phyloP scores from a whole-genome alignment of 768 basidiomycete genomes.

The Suillus subaureus region DNA sequence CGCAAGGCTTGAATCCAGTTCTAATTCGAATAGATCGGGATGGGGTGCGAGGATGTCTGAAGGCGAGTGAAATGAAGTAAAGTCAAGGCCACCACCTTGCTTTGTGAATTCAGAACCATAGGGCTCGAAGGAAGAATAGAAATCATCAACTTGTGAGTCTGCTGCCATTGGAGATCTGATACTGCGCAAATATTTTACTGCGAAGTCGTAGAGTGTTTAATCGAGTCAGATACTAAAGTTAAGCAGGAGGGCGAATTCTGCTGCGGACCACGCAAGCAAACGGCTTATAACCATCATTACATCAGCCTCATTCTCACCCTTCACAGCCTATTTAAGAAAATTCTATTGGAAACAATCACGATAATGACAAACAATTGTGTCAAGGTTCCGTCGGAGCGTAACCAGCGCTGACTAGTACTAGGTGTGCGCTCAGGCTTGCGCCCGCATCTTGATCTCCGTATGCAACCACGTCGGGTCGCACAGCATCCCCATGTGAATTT shows the following conservation, averaged over 20 bases:
- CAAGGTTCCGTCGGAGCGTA: slow-evolving; percentile 4
- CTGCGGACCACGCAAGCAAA: slow-evolving; percentile 37
- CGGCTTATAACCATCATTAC: slow-evolving; percentile 37
- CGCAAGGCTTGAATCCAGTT: slow-evolving; percentile 73
- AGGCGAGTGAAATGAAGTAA: slow-evolving; percentile 69
- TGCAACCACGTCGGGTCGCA: background rate
- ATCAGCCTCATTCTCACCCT: slow-evolving; percentile 34
- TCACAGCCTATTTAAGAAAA: slow-evolving; percentile 22
- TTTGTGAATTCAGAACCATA: slow-evolving; percentile 41
- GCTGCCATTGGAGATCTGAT: slow-evolving; percentile 25
- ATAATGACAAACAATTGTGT: slow-evolving; percentile 9
- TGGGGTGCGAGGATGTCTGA: slow-evolving; percentile 76
- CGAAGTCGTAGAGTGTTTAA: background rate
- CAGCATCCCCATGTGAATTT: background rate
- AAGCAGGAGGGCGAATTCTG: slow-evolving; percentile 18
- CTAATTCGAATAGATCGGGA: slow-evolving; percentile 82
- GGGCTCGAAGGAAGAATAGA: slow-evolving; percentile 36
- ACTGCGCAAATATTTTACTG: slow-evolving; percentile 29
- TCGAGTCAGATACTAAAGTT: slow-evolving; percentile 16
- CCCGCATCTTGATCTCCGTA: slow-evolving; percentile 3
- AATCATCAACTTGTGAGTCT: slow-evolving; percentile 33
- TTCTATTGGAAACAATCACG: background rate
- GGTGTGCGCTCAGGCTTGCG: background rate
- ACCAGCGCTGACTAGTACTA: background rate
- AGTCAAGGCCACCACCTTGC: slow-evolving; percentile 54